Base-by-base conservation (phyloP, 2,329 filamentous ascomycete species). In the Hypoxylon sp. region DNA sequence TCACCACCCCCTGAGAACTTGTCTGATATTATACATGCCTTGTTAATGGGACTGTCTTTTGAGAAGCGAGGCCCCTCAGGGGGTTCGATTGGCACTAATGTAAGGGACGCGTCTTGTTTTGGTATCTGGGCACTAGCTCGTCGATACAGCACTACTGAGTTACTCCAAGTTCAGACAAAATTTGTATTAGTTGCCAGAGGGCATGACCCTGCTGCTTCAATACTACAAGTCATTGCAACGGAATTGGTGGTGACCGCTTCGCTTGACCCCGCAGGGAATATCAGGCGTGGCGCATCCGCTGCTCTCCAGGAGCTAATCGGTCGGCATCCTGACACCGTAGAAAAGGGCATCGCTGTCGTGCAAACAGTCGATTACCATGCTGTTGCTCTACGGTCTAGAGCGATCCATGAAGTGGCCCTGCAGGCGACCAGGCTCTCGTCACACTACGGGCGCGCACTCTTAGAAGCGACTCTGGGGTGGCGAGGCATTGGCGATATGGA, bases 41-140 rank as follows among this genome's bases (percentile, higher is more conserved):
- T 98, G 14, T 81, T 97, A 0, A 86, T 92, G 8, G 94, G 93
- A 0, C 83, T 98, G 25, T 89, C 89, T 0, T 99, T 98, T 75
- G 94, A 99, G 78, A 93, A 97, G 74, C 87, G 94, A 63, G 92
- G 91, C 47, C 87, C 93, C 0, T 93, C 93, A 2, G 95, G 96
- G n/a, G 89, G 87, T 11, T 94, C 93, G 2, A 84, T 95, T 9
- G 96, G 96, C 1, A 91, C 92, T 1, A 97, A 96, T 71, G 94
- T 99, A 14, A 88, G 96, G 48, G 96, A 99, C 80, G 95, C 96
- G 11, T 93, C 96, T 2, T 97, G 94, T 76, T 99, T 98, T 76
- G 96, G 96, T 5, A 90, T 98, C 23, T 99, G 96, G 96, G 91
- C 94, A 1, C 78, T 98, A 6, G 93, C 95, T 21, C 87, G 96